Percentiles rank a stretch among this genome's conserved stretches.
These are phyloP conservation scores for Besnoitia besnoiti DNA, from an alignment of 169 alveolate genomes.

Conservation along the genomic window DNA sequence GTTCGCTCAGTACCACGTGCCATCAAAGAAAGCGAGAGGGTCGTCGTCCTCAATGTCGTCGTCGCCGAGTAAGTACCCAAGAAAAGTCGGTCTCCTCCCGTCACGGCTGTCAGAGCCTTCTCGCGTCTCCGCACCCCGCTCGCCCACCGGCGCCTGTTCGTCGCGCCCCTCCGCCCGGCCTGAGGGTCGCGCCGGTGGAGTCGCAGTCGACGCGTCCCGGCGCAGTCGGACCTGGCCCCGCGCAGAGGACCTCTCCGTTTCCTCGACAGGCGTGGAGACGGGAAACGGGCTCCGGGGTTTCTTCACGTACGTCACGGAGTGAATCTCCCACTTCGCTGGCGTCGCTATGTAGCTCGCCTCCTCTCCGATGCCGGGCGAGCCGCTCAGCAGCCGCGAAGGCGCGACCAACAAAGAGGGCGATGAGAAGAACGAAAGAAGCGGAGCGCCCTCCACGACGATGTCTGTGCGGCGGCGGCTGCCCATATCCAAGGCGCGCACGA, in stretches of 20 bases:
- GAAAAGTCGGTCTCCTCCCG: not conserved
- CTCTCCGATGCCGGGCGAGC: not conserved
- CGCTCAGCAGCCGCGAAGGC: not conserved
- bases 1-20: not conserved
- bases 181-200: too few relatives aligned
- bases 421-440: not conserved
- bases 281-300: not conserved
- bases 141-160: not conserved
- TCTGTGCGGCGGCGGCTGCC: slow-evolving; percentile 13
- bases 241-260: not conserved
- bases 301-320: not conserved
- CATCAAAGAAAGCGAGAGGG: not conserved
- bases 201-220: too few relatives aligned
- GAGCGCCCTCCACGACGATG: not conserved
- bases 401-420: not conserved
- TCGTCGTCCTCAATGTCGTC: not conserved
- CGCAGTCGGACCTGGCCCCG: too few relatives aligned
- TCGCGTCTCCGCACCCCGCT: too few relatives aligned
- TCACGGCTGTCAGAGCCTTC: not conserved
- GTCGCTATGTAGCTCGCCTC: not conserved
- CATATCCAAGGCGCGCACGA: not conserved
- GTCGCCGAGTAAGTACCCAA: not conserved
- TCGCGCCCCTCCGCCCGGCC: too few relatives aligned
- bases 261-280: not conserved
- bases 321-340: not conserved